These are phyloP conservation scores for Cyberlindnera nakhonratchasimensis DNA, from an alignment of 805 yeast species.

Conservation along the genomic window DNA sequence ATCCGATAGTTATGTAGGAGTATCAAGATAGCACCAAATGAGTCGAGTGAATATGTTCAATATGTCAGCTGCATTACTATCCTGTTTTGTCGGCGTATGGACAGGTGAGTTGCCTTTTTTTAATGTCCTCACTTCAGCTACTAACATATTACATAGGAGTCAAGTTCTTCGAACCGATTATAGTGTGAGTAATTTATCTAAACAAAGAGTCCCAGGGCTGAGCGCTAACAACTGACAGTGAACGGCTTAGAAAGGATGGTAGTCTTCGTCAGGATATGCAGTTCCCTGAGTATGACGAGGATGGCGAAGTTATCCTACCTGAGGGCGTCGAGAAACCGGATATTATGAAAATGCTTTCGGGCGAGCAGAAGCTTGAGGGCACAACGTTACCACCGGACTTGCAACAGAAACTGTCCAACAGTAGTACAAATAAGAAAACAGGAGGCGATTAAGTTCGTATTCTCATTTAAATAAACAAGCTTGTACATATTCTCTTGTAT, in stretches of 20 bases:
- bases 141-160: slow-evolving; percentile 37
- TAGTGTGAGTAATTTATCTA: slow-evolving; percentile 45
- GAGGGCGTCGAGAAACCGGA: slow-evolving; percentile 19
- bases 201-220: not conserved
- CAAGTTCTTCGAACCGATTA: slow-evolving; percentile 70
- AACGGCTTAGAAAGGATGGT: slow-evolving; percentile 63
- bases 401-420: slow-evolving; percentile 5
- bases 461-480: not conserved
- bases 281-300: slow-evolving; percentile 50
- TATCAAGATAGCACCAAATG: too few relatives aligned
- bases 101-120: slow-evolving; percentile 32
- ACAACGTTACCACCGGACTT: slow-evolving; percentile 14
- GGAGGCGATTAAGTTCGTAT: not conserved
- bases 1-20: too few relatives aligned
- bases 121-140: not conserved
- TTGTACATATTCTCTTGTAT: not conserved
- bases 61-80: slow-evolving; percentile 24
- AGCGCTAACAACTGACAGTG: slow-evolving; percentile 35
- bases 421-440: not conserved
- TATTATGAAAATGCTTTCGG: slow-evolving; percentile 10
- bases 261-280: slow-evolving; percentile 56
- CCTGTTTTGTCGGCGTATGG: slow-evolving; percentile 40
- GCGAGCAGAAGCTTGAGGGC: slow-evolving; percentile 13
- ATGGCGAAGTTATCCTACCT: slow-evolving; percentile 35
- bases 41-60: slow-evolving; percentile 30